Evolutionary conservation across 148 eudicot species (phyloP), one percentile per base, ranked within the genome.

Genomic region (Polygonum aviculare): DNA sequence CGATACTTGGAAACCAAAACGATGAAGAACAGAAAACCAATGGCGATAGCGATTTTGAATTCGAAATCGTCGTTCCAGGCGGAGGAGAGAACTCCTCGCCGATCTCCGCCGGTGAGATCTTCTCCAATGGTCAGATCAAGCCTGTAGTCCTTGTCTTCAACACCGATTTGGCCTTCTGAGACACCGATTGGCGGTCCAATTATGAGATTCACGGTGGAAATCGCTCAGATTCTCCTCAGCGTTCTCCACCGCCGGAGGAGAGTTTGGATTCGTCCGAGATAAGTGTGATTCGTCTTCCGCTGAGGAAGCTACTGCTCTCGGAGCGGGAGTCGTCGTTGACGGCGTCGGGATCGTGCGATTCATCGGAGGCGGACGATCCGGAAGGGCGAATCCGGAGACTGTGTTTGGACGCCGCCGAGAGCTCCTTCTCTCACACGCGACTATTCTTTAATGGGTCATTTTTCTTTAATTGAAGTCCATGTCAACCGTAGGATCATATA

Each of bases 351-450:
- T 80, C 90, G 54, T 82, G 81, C 36, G 84, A 89, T 49, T 85
- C 86, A 1, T 85, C 90, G n/a, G 88, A 85, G 22, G 79, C 84
- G 19, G 93, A 84, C 71, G 93, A 87, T 7, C 90, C 87, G 22
- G 90, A 87, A 72, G 83, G 15, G 73, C 86, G 19, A 82, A 87
- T 62, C 79, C 78, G 48, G 87, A 45, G 7, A 82, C 80, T 89
- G 93, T 74, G 82, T 81, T 12, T 89, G 93, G 93, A 74, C 72
- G 62, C 89, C 90, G 67, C 57, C 21, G 18, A 16, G 31, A 26
- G 31, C 31, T 26, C 31, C 31, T 26, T 26, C 31, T 26, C 31
- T 26, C 31, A 26, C 31, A 26, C 0, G 31, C 31, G 31, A 26
- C 31, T 26, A 26, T 26, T 26, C 31, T 26, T 26, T 26, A 26